Evolutionary conservation across 192 early-diverging fungal genomes (phyloP).

Genomic region (Backusella tarrabulga): DNA sequence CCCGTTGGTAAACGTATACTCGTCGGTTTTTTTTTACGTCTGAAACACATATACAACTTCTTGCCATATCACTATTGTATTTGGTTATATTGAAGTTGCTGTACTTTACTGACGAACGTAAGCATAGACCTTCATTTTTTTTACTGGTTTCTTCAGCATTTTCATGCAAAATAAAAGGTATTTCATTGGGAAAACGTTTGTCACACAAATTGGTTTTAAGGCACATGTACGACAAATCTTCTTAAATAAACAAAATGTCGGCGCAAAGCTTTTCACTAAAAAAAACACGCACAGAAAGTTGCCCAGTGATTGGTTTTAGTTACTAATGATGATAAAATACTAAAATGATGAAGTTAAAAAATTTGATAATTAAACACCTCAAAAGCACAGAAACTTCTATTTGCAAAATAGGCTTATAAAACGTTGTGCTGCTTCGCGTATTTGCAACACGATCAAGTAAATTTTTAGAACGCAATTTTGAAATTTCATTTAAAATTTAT

Average conservation of each 20-base stretch:
- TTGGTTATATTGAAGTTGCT: background rate
- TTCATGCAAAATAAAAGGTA: constrained; percentile 9
- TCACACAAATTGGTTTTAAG: background rate
- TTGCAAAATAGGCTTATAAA: background rate
- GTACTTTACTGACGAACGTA: background rate
- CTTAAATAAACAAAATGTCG: background rate
- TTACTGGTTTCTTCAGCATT: background rate
- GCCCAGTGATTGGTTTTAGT: background rate
- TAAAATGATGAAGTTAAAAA: background rate
- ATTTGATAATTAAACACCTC: no score
- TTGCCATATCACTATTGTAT: background rate
- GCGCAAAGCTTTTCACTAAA: background rate
- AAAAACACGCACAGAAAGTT: background rate
- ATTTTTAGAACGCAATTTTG: background rate
- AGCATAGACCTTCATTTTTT: background rate
- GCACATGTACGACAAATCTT: background rate
- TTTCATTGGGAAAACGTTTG: background rate
- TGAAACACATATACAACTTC: background rate
- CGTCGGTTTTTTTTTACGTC: background rate
- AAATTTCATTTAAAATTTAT: background rate
- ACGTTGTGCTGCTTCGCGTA: background rate
- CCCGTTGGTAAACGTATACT: background rate
- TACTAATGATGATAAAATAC: background rate
- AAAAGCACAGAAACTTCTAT: no score
- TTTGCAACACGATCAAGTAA: background rate